These are phyloP conservation scores for Chalaropsis thielavioides DNA, from an alignment of 2,329 filamentous ascomycete genomes.

Conservation along the genomic window DNA sequence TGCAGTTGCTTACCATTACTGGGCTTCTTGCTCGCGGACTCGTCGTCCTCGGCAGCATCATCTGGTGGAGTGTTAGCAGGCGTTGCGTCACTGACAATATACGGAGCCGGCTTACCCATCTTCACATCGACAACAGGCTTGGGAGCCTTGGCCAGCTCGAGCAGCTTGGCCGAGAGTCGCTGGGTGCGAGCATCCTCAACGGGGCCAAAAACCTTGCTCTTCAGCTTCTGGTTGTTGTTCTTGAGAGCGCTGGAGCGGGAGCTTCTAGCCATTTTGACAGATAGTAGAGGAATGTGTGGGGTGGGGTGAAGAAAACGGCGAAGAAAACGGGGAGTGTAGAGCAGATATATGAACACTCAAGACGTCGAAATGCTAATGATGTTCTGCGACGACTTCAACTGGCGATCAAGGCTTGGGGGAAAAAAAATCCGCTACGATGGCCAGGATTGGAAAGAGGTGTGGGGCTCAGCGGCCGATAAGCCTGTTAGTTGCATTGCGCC, in stretches of 20 bases:
- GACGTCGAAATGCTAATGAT: neutral
- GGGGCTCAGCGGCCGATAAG: conserved; percentile 14
- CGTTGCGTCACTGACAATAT: neutral
- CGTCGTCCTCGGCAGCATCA: conserved; percentile 5
- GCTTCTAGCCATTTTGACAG: conserved; percentile 66
- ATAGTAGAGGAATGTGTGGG: conserved; percentile 17
- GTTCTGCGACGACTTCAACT: neutral
- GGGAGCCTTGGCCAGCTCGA: conserved; percentile 64
- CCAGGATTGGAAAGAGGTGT: conserved; percentile 16
- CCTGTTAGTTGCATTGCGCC: conserved; percentile 2
- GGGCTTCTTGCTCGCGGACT: conserved; percentile 11
- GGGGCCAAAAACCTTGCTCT: conserved; percentile 70
- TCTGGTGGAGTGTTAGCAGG: conserved; percentile 9
- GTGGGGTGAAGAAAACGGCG: neutral
- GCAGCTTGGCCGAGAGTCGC: conserved; percentile 71
- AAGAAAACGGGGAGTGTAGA: neutral
- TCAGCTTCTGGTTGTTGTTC: conserved; percentile 68
- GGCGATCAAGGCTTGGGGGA: conserved; percentile 16
- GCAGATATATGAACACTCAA: neutral
- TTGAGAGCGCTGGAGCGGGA: conserved; percentile 66
- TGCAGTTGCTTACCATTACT: conserved; percentile 5
- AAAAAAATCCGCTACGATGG: conserved; percentile 20
- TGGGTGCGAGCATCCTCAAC: conserved; percentile 64
- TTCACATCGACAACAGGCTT: conserved; percentile 45
- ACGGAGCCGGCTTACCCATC: conserved; percentile 26